phyloP scores from a whole-genome alignment of 495 filamentous ascomycete species.

The Penicillium steckii region DNA sequence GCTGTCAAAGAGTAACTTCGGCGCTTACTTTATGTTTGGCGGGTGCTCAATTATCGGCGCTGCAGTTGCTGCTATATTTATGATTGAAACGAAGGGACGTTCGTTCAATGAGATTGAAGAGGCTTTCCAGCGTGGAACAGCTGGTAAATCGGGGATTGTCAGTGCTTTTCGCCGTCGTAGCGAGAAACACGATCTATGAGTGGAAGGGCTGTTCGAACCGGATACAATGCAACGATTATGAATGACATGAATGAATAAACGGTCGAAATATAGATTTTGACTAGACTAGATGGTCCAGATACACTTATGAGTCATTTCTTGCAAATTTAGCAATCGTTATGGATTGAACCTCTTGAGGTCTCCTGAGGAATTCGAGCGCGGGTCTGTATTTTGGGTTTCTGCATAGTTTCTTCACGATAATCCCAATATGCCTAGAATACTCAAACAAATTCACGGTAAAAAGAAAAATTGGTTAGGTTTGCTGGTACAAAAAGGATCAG shows the following conservation, averaged over 20 bases:
- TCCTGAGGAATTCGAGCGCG: no score
- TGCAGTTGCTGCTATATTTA: conserved; percentile 48
- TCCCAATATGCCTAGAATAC: no score
- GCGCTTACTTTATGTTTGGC: conserved; percentile 63
- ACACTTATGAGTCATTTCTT: no score
- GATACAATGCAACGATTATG: not conserved
- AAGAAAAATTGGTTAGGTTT: no score
- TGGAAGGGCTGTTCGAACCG: not conserved
- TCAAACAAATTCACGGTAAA: no score
- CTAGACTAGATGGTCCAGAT: no score
- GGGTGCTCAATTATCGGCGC: conserved; percentile 47
- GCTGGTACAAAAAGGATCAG: no score
- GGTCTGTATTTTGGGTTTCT: no score
- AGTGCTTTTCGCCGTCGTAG: not conserved
- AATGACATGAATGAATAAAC: not conserved
- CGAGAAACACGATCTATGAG: not conserved
- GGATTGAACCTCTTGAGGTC: no score
- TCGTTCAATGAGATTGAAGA: conserved; percentile 58
- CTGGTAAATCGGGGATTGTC: not conserved
- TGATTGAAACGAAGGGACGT: conserved; percentile 61
- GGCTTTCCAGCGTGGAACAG: conserved; percentile 40
- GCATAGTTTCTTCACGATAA: no score
- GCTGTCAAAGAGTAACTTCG: conserved; percentile 52
- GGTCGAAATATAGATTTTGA: no score
- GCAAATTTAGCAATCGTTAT: no score